phyloP scores from a whole-genome alignment of 306 rosid species.

The Abrus precatorius region DNA sequence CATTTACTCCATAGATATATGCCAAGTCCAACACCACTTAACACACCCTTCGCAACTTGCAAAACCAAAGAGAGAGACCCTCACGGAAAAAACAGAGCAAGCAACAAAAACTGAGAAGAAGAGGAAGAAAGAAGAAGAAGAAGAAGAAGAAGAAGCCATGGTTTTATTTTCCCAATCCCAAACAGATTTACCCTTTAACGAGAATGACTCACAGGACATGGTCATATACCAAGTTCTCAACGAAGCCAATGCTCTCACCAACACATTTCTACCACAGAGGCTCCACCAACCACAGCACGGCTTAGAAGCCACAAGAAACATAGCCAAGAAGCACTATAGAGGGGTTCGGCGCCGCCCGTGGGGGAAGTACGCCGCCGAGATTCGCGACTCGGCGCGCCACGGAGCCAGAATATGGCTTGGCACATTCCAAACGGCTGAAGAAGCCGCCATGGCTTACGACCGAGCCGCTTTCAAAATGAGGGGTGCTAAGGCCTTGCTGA shows the following conservation, averaged over 20 bases:
- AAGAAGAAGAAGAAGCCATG: conserved; percentile 35
- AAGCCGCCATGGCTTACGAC: conserved; percentile 92
- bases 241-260: conserved; percentile 57
- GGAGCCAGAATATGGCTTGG: conserved; percentile 91
- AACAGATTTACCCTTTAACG: conserved; percentile 79
- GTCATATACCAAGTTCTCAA: conserved; percentile 82
- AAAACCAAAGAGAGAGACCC: background rate
- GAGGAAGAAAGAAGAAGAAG: background rate
- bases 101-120: too few species aligned
- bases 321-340: conserved; percentile 81
- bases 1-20: conserved; percentile 35
- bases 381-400: conserved; percentile 76
- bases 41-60: conserved; percentile 34
- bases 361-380: conserved; percentile 96
- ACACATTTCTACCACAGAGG: conserved; percentile 43
- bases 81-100: too few species aligned
- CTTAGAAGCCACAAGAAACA: conserved; percentile 51
- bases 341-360: conserved; percentile 90
- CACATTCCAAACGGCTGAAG: conserved; percentile 86
- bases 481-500: conserved; percentile 80
- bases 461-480: conserved; percentile 86
- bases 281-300: conserved; percentile 30
- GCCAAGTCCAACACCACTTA: background rate
- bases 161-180: conserved; percentile 65
- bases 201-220: conserved; percentile 94